Percentiles rank a stretch among this genome's conserved stretches.
phyloP scores from a whole-genome alignment of 306 rosid genomes.

The Myrica gale region DNA sequence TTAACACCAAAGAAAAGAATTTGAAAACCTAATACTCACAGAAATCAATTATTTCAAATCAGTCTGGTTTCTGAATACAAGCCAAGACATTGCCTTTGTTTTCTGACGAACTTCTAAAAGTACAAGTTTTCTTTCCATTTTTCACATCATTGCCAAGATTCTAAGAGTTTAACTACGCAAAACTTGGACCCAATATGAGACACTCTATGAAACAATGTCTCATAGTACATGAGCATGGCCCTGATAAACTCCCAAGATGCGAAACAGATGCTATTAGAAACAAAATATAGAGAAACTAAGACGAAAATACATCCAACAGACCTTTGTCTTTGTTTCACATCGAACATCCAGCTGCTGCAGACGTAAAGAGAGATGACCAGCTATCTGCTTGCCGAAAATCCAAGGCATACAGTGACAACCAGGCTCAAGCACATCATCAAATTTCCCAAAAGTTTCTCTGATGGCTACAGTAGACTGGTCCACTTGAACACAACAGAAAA shows the following conservation, averaged over 20 bases:
- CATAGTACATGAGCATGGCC: background rate
- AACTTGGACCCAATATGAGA: background rate
- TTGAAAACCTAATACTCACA: background rate
- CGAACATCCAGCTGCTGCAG: slow-evolving; percentile 61
- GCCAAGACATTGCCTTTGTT: background rate
- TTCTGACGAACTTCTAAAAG: background rate
- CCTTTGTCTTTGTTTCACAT: slow-evolving; percentile 63
- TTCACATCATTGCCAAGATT: background rate
- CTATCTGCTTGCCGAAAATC: slow-evolving; percentile 43
- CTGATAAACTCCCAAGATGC: background rate
- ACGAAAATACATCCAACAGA: slow-evolving; percentile 19
- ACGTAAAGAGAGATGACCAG: slow-evolving; percentile 52
- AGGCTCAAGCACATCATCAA: slow-evolving; percentile 48
- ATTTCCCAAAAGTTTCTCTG: slow-evolving; percentile 56
- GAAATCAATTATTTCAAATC: background rate
- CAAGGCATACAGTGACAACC: slow-evolving; percentile 64
- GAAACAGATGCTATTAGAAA: background rate
- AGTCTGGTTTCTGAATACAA: background rate
- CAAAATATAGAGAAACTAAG: background rate
- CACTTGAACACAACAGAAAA: slow-evolving; percentile 50
- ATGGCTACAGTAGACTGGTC: slow-evolving; percentile 56
- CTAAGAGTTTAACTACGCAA: background rate
- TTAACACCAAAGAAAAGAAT: background rate
- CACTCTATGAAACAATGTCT: background rate
- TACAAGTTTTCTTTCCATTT: background rate